Evolutionary conservation across 805 yeast genomes (phyloP).

Genomic region (Kazachstania viticola): DNA sequence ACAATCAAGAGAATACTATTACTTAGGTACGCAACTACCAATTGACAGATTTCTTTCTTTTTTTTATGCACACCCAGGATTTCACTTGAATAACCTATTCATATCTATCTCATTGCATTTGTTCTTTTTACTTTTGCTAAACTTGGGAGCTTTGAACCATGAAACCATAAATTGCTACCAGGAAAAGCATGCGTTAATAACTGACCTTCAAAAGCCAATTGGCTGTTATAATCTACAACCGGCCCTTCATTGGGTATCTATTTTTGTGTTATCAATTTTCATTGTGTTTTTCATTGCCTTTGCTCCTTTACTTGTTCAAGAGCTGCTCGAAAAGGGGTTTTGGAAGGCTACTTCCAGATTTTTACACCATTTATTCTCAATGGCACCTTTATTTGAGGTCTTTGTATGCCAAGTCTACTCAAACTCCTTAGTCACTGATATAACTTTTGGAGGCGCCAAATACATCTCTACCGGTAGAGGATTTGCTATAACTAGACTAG

Average conservation of each 20-base stretch:
- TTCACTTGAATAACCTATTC: conserved; percentile 82
- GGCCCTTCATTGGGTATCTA: conserved; percentile 79
- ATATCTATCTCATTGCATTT: conserved; percentile 79
- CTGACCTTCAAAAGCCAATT: conserved; percentile 60
- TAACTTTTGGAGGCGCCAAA: conserved; percentile 83
- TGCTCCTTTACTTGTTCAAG: conserved; percentile 79
- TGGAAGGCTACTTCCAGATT: conserved; percentile 64
- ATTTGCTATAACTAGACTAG: conserved; percentile 73
- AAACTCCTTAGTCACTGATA: conserved; percentile 58
- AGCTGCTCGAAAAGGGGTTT: conserved; percentile 73
- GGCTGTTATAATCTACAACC: conserved; percentile 85
- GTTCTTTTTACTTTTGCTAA: conserved; percentile 69
- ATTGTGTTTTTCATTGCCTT: conserved; percentile 90
- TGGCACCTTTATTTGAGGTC: conserved; percentile 89
- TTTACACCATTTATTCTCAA: conserved; percentile 61
- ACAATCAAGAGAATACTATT: conserved; percentile 82
- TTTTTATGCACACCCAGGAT: conserved; percentile 95
- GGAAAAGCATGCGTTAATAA: conserved; percentile 53
- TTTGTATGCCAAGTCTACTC: conserved; percentile 92
- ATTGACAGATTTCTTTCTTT: conserved; percentile 83
- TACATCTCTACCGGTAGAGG: conserved; percentile 93
- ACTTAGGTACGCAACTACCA: conserved; percentile 80
- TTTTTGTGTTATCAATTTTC: conserved; percentile 80
- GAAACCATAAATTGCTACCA: conserved; percentile 64
- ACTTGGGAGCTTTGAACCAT: conserved; percentile 65